Base-by-base conservation (phyloP, 2,329 filamentous ascomycete species). In the Cytospora schulzeri region DNA sequence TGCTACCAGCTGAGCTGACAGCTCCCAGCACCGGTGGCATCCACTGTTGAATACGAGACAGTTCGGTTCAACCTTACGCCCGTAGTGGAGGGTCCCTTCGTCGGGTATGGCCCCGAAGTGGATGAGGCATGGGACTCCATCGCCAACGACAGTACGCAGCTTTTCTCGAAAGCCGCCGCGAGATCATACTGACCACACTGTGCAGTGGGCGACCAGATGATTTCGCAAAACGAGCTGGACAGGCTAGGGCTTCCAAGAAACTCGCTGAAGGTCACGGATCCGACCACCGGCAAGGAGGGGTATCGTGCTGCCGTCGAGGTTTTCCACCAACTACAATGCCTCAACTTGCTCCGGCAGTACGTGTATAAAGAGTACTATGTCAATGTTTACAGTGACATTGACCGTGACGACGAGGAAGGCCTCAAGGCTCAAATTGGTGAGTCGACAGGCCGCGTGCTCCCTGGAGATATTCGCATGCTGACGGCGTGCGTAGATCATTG, bases 251-350 rank as follows among this genome's bases (percentile, higher is more conserved):
- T 82, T 4, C 82, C 85, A 67, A 81, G 82, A 2, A 74, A 80
- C 26, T 83, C 83, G 0, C 76, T 87, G n/a, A 82, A 80, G 69
- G 81, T 86, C 67, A 83, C 80, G 12, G 77, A 88, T 68, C 81
- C 84, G 6, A 77, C 76, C 53, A 85, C 85, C 1, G 86, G 85
- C 22, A 78, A 83, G 63, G 79, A 80, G 45, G 85, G 85, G 0
- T 88, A 87, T 69, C 78, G 85, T n/a, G 84, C 85, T 0, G 85
- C 81, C 0, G 74, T 86, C 3, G 83, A 86, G 69, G 83, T 85
- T 0, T 86, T 86, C 73, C 84, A 86, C 72, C 83, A 83, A 69
- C 76, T 84, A 38, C 81, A 83, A 70, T 83, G 81, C 71, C 73
- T 83, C 45, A 83, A 83, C 69, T 69, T 83, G 41, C 72, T 78